A percentile compares a stretch with the other conserved stretches of the same genome.
Evolutionary conservation across 148 eudicot genomes (phyloP).

Genomic region (Salicornia ramosissima): DNA sequence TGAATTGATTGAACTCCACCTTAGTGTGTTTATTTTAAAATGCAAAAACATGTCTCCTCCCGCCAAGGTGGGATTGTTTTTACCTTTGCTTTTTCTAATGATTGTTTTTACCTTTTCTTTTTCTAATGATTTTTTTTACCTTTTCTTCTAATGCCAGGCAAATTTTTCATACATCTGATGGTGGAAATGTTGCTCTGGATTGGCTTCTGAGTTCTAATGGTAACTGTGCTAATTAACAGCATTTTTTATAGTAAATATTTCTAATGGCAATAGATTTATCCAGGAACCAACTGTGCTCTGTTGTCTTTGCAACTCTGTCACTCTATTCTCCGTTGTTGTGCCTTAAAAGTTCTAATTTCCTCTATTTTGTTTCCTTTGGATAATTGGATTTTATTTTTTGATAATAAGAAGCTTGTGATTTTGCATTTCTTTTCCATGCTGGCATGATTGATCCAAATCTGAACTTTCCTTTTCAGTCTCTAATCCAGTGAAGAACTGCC

Average conservation of each 20-base stretch:
- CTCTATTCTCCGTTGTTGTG: not conserved
- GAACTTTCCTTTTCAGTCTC: not conserved
- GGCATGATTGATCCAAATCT: not conserved
- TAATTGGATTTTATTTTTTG: not conserved
- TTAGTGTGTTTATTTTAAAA: no score
- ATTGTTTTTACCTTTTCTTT: no score
- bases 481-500: not conserved
- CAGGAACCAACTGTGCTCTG: not conserved
- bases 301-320: not conserved
- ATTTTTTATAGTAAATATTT: not conserved
- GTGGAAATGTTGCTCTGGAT: conserved; percentile 90
- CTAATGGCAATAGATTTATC: not conserved
- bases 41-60: no score
- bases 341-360: not conserved
- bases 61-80: no score
- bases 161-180: conserved; percentile 73
- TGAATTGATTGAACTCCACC: not conserved
- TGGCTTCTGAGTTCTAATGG: conserved; percentile 82
- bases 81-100: no score
- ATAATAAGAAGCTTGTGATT: not conserved
- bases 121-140: not conserved
- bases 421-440: not conserved
- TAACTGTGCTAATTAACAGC: conserved; percentile 20
- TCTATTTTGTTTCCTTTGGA: not conserved
- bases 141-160: conserved; percentile 42